phyloP scores from a whole-genome alignment of 176 grass and related monocot genomes.

The Bolboschoenus planiculmis region DNA sequence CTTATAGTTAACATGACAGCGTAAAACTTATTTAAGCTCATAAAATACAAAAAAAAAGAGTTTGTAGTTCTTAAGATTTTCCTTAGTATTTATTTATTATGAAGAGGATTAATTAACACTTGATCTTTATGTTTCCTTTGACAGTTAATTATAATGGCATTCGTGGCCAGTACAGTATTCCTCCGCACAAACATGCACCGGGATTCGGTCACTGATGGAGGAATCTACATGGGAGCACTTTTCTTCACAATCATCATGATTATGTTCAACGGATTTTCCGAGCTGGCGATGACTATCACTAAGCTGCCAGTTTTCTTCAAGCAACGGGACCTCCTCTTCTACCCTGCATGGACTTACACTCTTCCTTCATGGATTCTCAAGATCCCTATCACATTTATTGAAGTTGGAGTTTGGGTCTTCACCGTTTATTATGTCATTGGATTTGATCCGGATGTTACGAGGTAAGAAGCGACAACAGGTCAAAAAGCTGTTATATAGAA shows the following conservation, averaged over 20 bases:
- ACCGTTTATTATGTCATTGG: constrained; percentile 78
- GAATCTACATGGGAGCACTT: constrained; percentile 62
- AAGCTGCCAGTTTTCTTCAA: constrained; percentile 85
- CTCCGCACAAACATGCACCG: constrained; percentile 65
- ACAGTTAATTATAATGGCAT: constrained; percentile 66
- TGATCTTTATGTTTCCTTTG: too few relatives aligned
- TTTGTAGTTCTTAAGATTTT: neutral
- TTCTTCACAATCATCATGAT: constrained; percentile 61
- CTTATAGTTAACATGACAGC: neutral
- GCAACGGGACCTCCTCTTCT: constrained; percentile 81
- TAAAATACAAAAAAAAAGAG: neutral
- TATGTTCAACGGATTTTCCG: constrained; percentile 82
- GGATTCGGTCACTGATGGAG: constrained; percentile 20
- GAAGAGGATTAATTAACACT: too few relatives aligned
- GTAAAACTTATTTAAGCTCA: neutral
- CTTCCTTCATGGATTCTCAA: constrained; percentile 80
- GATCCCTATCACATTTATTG: constrained; percentile 81
- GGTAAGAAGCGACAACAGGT: constrained; percentile 34
- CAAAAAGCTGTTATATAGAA: neutral
- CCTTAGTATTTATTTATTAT: too few relatives aligned
- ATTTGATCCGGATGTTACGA: constrained; percentile 56
- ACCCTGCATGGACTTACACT: constrained; percentile 75
- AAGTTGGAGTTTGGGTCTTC: constrained; percentile 68
- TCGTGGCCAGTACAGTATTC: constrained; percentile 73
- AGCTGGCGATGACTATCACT: constrained; percentile 68